Conservation (phyloP, 2,329 filamentous ascomycete species). For the Diaporthe sp. region DNA sequence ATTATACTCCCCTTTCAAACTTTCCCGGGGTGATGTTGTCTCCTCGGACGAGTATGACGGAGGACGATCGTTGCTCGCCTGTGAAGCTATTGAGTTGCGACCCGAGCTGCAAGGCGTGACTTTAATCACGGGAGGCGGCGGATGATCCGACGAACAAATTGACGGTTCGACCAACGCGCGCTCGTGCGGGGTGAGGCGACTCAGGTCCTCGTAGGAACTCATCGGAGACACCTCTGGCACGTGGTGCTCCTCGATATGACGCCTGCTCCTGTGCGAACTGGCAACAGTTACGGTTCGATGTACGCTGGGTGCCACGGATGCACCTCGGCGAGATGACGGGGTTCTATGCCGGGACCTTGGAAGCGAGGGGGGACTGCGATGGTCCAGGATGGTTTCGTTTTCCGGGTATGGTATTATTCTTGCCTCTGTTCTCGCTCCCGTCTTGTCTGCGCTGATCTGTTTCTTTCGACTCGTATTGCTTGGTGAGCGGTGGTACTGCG, state of each 20-base stretch:
- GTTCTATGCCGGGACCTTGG: not conserved
- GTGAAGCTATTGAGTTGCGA: not conserved
- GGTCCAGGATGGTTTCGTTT: not conserved
- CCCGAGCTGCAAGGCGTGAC: not conserved
- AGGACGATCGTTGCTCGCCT: not conserved
- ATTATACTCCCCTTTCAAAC: not conserved
- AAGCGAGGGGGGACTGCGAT: not conserved
- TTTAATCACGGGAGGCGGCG: not conserved
- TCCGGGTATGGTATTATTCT: not conserved
- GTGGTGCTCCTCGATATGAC: not conserved
- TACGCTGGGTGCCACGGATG: not conserved
- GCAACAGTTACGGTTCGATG: not conserved
- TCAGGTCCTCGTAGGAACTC: not conserved
- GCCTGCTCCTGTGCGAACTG: not conserved
- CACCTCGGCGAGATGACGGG: not conserved
- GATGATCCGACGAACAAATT: not conserved
- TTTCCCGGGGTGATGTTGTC: not conserved
- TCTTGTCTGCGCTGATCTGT: rapidly evolving
- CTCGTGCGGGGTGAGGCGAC: not conserved
- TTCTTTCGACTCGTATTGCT: too few relatives aligned
- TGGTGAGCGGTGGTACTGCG: too few relatives aligned
- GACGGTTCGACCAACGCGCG: not conserved
- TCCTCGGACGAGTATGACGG: not conserved
- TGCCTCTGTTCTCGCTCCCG: not conserved
- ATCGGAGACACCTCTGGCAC: not conserved